Percentiles rank a stretch among this genome's conserved stretches.
Conservation (phyloP, 441 rosid genomes). For the Eruca vesicaria region DNA sequence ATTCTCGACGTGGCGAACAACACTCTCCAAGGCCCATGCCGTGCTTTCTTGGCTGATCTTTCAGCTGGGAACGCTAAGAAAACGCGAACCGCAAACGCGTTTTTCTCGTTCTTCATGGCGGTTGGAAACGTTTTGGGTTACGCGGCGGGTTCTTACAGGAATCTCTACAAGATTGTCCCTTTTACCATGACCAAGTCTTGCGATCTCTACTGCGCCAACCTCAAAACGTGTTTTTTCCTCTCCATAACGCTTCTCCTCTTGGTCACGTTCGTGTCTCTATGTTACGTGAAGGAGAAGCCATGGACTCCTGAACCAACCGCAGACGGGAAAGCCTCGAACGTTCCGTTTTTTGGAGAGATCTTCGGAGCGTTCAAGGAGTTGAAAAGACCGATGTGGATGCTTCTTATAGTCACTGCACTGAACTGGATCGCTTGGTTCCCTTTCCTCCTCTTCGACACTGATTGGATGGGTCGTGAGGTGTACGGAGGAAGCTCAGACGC, state of each 20-base stretch:
- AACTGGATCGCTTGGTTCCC: conserved; percentile 98
- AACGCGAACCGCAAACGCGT: conserved; percentile 61
- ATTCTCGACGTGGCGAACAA: conserved; percentile 93
- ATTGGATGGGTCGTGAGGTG: conserved; percentile 94
- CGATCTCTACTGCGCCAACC: conserved; percentile 85
- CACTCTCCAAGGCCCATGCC: conserved; percentile 82
- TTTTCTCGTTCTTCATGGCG: conserved; percentile 89
- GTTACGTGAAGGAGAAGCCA: conserved; percentile 53
- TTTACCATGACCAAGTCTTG: conserved; percentile 73
- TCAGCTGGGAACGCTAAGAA: conserved; percentile 53
- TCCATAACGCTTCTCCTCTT: conserved; percentile 53
- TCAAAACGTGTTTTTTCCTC: conserved; percentile 76
- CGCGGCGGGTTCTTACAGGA: conserved; percentile 68
- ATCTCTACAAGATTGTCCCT: conserved; percentile 51
- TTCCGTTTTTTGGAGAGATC: conserved; percentile 52
- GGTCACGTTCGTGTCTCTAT: conserved; percentile 43
- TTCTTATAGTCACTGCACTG: conserved; percentile 71
- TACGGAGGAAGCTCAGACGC: conserved; percentile 67
- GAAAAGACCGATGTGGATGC: conserved; percentile 74
- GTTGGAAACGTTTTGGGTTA: conserved; percentile 82
- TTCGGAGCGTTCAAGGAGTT: conserved; percentile 48
- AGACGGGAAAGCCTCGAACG: conserved; percentile 2
- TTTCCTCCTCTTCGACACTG: conserved; percentile 83
- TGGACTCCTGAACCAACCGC: conserved; percentile 46
- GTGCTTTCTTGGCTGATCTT: conserved; percentile 84